A percentile compares a stretch with the other conserved stretches of the same genome.
phyloP scores from a whole-genome alignment of 2,329 filamentous ascomycete genomes.

The Beauveria sp. region DNA sequence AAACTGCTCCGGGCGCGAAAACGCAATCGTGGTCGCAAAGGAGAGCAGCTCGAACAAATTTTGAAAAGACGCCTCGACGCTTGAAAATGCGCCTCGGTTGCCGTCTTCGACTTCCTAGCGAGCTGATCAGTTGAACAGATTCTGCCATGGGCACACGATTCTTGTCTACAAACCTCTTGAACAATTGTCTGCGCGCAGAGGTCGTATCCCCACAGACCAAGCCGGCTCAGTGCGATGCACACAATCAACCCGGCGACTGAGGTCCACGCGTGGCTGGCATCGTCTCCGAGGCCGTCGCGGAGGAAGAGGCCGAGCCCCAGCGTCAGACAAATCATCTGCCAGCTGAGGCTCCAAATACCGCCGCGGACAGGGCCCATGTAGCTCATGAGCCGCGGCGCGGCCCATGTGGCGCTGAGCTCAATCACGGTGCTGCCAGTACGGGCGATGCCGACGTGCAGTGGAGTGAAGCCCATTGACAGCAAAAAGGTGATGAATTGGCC shows the following conservation, averaged over 20 bases:
- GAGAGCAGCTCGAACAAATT: constrained; percentile 63
- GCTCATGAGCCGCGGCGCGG: constrained; percentile 47
- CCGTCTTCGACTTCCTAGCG: constrained; percentile 43
- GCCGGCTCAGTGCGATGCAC: constrained; percentile 46
- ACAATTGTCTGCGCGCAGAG: constrained; percentile 52
- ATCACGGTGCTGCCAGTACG: constrained; percentile 45
- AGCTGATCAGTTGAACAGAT: neutral
- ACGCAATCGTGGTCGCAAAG: constrained; percentile 58
- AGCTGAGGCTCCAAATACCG: constrained; percentile 64
- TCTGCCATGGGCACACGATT: neutral
- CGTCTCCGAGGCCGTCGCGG: constrained; percentile 22
- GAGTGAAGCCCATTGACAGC: constrained; percentile 43
- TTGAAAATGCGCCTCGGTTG: constrained; percentile 61
- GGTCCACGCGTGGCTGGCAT: constrained; percentile 20
- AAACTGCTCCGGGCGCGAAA: constrained; percentile 56
- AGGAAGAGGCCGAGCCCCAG: constrained; percentile 37
- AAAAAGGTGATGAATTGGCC: constrained; percentile 61
- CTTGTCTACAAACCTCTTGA: constrained; percentile 42
- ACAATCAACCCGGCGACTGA: constrained; percentile 41
- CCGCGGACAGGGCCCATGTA: constrained; percentile 52
- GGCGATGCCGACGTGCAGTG: constrained; percentile 44
- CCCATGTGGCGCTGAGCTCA: constrained; percentile 55
- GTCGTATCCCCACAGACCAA: constrained; percentile 57
- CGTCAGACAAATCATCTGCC: constrained; percentile 53
- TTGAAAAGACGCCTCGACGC: constrained; percentile 60